A percentile compares a stretch with the other conserved stretches of the same genome.
Conservation (phyloP, 169 alveolate species). For the Fabrea salina region DNA sequence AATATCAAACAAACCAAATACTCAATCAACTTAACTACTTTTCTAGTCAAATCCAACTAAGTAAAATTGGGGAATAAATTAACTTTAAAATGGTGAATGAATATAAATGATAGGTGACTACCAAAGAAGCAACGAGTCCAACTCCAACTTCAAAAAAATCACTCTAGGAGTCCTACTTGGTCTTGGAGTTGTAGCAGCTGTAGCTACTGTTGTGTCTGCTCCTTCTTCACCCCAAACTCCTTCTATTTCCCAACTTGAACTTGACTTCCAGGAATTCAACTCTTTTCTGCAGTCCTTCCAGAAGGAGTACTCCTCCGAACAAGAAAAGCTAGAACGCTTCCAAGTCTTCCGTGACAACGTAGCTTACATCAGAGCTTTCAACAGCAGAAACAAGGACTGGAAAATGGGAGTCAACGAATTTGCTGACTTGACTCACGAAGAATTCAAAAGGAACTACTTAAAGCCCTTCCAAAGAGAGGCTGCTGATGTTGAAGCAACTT, state of each 20-base stretch:
- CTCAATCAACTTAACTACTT: no score
- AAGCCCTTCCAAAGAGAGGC: not conserved
- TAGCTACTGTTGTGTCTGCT: not conserved
- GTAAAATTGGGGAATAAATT: no score
- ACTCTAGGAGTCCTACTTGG: no score
- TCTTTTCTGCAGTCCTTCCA: not conserved
- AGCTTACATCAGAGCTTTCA: constrained; percentile 3
- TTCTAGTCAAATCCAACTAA: no score
- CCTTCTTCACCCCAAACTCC: not conserved
- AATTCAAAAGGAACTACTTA: constrained; percentile 1
- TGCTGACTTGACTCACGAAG: constrained; percentile 28
- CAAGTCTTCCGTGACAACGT: constrained; percentile 22
- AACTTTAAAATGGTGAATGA: no score
- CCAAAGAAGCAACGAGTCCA: no score
- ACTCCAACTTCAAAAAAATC: no score
- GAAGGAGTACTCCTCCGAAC: not conserved
- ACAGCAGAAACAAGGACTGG: not conserved
- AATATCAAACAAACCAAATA: no score
- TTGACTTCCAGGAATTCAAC: constrained; percentile 14
- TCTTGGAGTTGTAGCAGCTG: constrained; percentile 15
- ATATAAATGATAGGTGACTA: no score
- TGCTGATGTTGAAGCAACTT: no score
- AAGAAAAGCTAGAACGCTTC: constrained; percentile 10
- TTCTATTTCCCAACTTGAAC: not conserved
- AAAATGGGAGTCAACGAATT: constrained; percentile 24